These are phyloP conservation scores for Chalciporus sphaerocephalus DNA, from an alignment of 768 basidiomycete genomes.

Conservation along the genomic window DNA sequence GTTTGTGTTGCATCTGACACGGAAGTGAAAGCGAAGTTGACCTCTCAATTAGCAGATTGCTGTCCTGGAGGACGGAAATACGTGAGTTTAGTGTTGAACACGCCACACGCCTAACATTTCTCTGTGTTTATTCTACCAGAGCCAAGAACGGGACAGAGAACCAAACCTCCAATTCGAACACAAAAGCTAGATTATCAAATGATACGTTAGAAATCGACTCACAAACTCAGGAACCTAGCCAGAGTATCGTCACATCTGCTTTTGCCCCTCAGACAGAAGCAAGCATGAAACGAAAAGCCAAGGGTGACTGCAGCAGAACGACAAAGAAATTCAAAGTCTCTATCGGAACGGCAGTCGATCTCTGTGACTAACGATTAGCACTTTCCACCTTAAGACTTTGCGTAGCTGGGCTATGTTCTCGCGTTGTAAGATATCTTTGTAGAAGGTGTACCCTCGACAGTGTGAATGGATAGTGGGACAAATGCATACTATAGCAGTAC, in stretches of 20 bases:
- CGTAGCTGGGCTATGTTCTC: no score
- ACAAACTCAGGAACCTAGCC: slow-evolving; percentile 42
- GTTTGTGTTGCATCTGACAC: slow-evolving; percentile 34
- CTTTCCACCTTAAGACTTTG: no score
- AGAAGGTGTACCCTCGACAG: no score
- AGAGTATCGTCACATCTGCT: slow-evolving; percentile 19
- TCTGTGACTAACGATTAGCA: slow-evolving; percentile 54
- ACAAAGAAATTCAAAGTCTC: slow-evolving; percentile 72
- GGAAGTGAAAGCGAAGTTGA: not conserved
- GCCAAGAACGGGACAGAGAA: not conserved
- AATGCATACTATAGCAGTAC: no score
- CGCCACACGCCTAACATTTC: not conserved
- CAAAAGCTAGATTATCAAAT: not conserved
- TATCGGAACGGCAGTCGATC: slow-evolving; percentile 61
- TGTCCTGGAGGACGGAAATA: slow-evolving; percentile 10
- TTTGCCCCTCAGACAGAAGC: slow-evolving; percentile 17
- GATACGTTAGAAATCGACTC: slow-evolving; percentile 18
- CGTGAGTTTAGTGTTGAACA: slow-evolving; percentile 5
- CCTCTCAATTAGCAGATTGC: slow-evolving; percentile 6
- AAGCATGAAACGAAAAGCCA: slow-evolving; percentile 35
- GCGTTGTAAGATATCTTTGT: no score
- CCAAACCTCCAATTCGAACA: not conserved
- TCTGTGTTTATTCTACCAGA: not conserved
- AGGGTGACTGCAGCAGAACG: slow-evolving; percentile 10
- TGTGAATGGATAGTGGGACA: not conserved